Base-by-base conservation (phyloP, 108 stramenopile genomes). In the Nitzschia inconspicua region DNA sequence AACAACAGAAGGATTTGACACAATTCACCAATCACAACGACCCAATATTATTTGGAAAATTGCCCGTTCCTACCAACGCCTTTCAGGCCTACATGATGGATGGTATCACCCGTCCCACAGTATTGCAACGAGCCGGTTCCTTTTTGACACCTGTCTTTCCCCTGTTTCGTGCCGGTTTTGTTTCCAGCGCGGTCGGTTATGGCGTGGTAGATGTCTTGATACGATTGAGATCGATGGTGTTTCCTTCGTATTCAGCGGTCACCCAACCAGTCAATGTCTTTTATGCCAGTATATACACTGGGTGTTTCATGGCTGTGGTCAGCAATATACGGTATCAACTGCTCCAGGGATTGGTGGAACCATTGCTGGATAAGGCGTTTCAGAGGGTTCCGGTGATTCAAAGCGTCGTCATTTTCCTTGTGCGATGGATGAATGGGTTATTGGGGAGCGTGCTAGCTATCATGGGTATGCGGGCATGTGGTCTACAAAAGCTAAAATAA, bases 281-380 rank as follows among this genome's bases (percentile, higher is more conserved):
- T 4, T 47, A 76, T 58, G 90, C 87, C 4, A 61, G 72, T 1
- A 16, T 92, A 5, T 92, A 84, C 50, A 92, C 90, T 1, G 86
- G 85, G 3, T 68, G 62, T 0, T 91, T 86, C 54, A 74, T 91
- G 79, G 81, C 82, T 2, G 18, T 86, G 20, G 79, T 88, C 19
- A 82, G 80, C 54, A 92, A 92, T 58, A 22, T 86, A 32, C 73
- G 86, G 5, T 92, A 92, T 72, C 90, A 92, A 62, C 0, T 92
- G 11, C 67, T 92, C n/a, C 87, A 88, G 63, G 90, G 90, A 18
- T 29, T 88, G 2, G 47, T 92, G 13, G 86, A 92, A 52, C 90
- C 85, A 5, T 23, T 86, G 7, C 67, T 88, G 35, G 86, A 86
- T 46, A 47, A 44, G 31, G 48, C 44, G 31, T 43, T n/a, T 5